phyloP scores from a whole-genome alignment of 164 flowering plant species.

The Platanus orientalis region DNA sequence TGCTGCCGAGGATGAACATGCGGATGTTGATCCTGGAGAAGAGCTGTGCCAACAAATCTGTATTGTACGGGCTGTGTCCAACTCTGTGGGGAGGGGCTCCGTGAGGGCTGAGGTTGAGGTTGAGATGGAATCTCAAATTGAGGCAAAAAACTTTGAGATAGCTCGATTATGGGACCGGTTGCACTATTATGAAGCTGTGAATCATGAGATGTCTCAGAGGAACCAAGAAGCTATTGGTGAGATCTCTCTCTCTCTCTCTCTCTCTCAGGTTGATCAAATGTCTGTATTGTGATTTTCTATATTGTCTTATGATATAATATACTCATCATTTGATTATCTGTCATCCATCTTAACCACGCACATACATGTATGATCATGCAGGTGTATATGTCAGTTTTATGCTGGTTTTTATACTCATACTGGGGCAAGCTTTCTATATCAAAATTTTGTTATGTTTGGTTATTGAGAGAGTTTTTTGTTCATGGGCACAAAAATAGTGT shows the following conservation, averaged over 20 bases:
- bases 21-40: slow-evolving; percentile 33
- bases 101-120: slow-evolving; percentile 73
- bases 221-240: slow-evolving; percentile 82
- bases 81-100: slow-evolving; percentile 63
- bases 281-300: no score
- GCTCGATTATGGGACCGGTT: slow-evolving; percentile 69
- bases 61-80: slow-evolving; percentile 61
- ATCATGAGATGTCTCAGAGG: slow-evolving; percentile 89
- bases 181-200: slow-evolving; percentile 80
- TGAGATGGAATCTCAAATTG: slow-evolving; percentile 66
- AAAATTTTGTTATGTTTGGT: no score
- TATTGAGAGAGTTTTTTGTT: no score
- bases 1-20: slow-evolving; percentile 24
- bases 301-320: no score
- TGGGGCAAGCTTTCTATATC: no score
- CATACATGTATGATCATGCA: no score
- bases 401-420: no score
- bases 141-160: slow-evolving; percentile 78
- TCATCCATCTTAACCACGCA: no score
- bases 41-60: slow-evolving; percentile 52
- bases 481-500: no score
- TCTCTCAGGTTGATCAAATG: no score
- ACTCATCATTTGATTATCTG: no score
- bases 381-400: no score
- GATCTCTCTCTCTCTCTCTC: slow-evolving; percentile 6